Evolutionary conservation across 306 rosid species (phyloP).

Genomic region (Castanea mollissima): DNA sequence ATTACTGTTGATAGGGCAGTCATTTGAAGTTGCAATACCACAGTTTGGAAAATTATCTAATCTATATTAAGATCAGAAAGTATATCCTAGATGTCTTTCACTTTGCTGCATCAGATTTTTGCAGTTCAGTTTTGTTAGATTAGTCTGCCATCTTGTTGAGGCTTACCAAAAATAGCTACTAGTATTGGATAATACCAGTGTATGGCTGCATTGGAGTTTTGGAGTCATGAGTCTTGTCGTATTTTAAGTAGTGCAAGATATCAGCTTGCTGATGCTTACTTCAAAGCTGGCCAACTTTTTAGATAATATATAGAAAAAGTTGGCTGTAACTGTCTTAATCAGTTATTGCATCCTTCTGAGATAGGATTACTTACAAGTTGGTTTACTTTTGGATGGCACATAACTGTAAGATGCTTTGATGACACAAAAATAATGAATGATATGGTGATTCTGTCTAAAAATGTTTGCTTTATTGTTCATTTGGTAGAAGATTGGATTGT

Average conservation of each 20-base stretch:
- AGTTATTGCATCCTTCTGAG: too few species aligned
- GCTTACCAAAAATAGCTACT: background rate
- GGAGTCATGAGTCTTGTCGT: too few species aligned
- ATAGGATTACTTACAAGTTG: too few species aligned
- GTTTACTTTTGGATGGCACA: background rate
- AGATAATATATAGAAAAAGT: background rate
- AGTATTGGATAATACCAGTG: too few species aligned
- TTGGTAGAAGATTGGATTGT: too few species aligned
- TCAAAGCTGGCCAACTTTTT: background rate
- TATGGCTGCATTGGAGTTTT: too few species aligned
- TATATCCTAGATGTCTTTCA: background rate
- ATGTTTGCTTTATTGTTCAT: too few species aligned
- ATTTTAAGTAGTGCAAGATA: background rate
- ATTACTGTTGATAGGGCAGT: conserved; percentile 46
- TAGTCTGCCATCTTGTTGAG: background rate
- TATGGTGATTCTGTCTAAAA: background rate
- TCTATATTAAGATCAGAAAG: background rate
- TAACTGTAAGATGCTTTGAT: background rate
- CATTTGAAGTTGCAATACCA: conserved; percentile 19
- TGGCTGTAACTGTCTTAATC: background rate
- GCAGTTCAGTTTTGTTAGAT: background rate
- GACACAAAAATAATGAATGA: background rate
- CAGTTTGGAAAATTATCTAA: background rate
- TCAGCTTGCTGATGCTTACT: background rate
- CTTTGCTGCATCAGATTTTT: background rate